Evolutionary conservation across 805 yeast species (phyloP).

Genomic region (Lachancea sp.): DNA sequence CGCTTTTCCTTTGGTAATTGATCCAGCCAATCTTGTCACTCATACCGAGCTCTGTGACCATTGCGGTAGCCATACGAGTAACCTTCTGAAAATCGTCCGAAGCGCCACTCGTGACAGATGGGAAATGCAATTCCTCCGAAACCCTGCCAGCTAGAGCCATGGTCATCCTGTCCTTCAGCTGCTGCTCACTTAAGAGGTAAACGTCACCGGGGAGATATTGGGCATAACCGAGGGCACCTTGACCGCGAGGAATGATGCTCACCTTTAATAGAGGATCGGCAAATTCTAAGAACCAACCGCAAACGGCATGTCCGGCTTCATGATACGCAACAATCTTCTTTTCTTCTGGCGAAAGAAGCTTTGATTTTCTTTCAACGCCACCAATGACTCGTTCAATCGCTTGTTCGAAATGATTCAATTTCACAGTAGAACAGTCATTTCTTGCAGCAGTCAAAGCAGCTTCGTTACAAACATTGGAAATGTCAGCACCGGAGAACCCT

Average conservation of each 20-base stretch:
- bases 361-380: constrained; percentile 83
- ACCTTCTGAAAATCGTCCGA: constrained; percentile 89
- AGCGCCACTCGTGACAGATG: constrained; percentile 86
- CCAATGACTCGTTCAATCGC: constrained; percentile 94
- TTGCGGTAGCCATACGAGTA: constrained; percentile 79
- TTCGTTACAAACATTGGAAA: constrained; percentile 90
- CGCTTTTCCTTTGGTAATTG: constrained; percentile 59
- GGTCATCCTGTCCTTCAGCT: constrained; percentile 78
- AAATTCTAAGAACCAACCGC: constrained; percentile 84
- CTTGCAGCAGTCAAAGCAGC: constrained; percentile 93
- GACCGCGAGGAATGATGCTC: constrained; percentile 91
- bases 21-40: constrained; percentile 71
- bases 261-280: constrained; percentile 92
- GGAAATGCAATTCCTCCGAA: constrained; percentile 82
- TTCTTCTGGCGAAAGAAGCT: constrained; percentile 72
- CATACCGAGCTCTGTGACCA: constrained; percentile 89
- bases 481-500: constrained; percentile 94
- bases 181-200: constrained; percentile 68
- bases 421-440: constrained; percentile 54
- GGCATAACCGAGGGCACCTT: constrained; percentile 94
- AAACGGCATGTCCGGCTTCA: constrained; percentile 95
- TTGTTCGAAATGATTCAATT: constrained; percentile 71
- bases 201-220: constrained; percentile 90
- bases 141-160: constrained; percentile 93
- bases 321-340: constrained; percentile 85